These are phyloP conservation scores for Zymoseptoria crescenta DNA, from an alignment of 2,329 filamentous ascomycete genomes.

Conservation along the genomic window DNA sequence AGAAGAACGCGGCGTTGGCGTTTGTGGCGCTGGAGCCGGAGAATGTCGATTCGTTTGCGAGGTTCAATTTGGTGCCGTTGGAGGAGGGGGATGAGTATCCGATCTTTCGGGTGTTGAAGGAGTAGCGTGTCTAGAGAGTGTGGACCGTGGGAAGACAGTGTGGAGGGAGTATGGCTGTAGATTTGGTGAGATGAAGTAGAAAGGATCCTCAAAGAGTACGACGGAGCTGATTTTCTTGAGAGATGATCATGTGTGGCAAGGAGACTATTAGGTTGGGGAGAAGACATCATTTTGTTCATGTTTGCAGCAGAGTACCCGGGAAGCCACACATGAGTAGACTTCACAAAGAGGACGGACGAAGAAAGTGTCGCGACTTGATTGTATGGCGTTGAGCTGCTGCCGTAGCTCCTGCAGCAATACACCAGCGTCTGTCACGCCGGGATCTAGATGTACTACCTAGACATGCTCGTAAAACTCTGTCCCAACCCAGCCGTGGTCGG, in stretches of 20 bases:
- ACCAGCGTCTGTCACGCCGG: neutral
- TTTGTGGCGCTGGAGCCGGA: conserved; percentile 24
- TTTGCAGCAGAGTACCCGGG: too few relatives aligned
- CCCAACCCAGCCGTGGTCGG: neutral
- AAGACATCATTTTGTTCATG: too few relatives aligned
- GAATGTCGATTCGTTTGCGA: conserved; percentile 19
- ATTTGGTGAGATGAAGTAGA: too few relatives aligned
- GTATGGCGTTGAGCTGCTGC: neutral
- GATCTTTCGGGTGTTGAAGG: conserved; percentile 10
- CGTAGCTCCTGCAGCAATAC: neutral
- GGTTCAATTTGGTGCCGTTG: conserved; percentile 17
- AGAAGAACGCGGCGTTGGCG: conserved; percentile 23
- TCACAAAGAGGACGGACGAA: too few relatives aligned
- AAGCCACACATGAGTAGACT: too few relatives aligned
- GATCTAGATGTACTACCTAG: neutral
- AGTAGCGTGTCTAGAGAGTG: neutral
- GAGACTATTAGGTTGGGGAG: too few relatives aligned
- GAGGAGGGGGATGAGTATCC: conserved; percentile 20
- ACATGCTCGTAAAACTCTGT: neutral
- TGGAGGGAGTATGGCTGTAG: too few relatives aligned
- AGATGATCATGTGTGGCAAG: too few relatives aligned
- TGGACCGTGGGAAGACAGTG: neutral
- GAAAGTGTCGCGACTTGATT: neutral
- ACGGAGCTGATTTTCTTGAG: too few relatives aligned
- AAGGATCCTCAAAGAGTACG: too few relatives aligned